Percentiles rank a stretch among this genome's conserved stretches.
Conservation (phyloP, 2,329 filamentous ascomycete genomes). For the Diaporthe amygdali region DNA sequence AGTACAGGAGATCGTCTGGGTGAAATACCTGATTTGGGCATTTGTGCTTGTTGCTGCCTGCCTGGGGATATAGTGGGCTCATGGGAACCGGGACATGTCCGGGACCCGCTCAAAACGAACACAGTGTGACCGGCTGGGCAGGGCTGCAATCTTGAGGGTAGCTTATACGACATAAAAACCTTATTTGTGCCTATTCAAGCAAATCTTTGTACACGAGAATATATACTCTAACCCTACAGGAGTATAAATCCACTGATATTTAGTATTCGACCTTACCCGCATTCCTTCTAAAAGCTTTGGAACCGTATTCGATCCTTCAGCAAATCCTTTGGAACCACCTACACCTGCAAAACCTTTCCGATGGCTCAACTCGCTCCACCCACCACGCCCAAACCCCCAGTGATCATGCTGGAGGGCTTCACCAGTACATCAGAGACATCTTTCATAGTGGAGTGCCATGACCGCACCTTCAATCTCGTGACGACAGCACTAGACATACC, state of each 20-base stretch:
- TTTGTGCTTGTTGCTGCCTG: background rate
- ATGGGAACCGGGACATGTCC: background rate
- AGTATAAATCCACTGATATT: background rate
- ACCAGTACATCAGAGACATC: background rate
- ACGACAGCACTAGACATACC: background rate
- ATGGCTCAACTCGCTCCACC: background rate
- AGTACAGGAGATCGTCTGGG: slow-evolving; percentile 11
- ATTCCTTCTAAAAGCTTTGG: background rate
- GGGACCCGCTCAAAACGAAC: background rate
- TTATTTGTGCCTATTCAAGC: background rate
- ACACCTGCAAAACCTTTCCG: background rate
- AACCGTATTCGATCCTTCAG: background rate
- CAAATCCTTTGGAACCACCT: background rate
- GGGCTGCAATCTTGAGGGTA: background rate
- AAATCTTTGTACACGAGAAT: background rate
- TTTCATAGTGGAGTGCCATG: background rate
- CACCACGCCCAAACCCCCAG: background rate
- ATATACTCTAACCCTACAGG: background rate
- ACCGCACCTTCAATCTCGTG: background rate
- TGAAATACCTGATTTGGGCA: background rate
- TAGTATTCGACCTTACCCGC: background rate
- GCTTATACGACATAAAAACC: background rate
- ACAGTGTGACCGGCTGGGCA: background rate
- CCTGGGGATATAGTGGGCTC: background rate
- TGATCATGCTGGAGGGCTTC: background rate